Evolutionary conservation across 2,329 filamentous ascomycete species (phyloP).

Genomic region (Penicillium capsulatum): DNA sequence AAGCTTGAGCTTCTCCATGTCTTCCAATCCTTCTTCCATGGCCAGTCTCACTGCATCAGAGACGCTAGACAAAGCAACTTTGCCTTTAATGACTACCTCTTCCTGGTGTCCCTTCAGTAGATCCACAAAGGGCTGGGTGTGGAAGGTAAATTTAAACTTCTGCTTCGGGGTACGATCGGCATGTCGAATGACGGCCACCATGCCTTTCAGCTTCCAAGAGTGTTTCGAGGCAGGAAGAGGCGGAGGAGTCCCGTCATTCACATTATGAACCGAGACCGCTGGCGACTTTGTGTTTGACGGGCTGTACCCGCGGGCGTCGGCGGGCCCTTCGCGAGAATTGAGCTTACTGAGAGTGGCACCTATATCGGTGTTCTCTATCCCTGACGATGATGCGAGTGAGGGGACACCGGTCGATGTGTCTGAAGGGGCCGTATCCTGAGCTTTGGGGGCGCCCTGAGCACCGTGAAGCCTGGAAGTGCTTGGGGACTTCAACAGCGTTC

Average conservation of each 20-base stretch:
- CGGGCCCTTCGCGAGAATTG: constrained; percentile 22
- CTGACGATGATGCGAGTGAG: constrained; percentile 34
- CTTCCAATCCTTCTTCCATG: constrained; percentile 73
- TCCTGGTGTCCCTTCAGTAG: constrained; percentile 92
- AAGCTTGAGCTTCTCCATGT: constrained; percentile 76
- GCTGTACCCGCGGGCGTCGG: constrained; percentile 20
- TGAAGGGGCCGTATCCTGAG: constrained; percentile 43
- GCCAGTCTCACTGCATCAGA: constrained; percentile 81
- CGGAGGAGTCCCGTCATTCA: constrained; percentile 34
- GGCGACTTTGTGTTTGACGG: constrained; percentile 27
- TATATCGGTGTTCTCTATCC: constrained; percentile 28
- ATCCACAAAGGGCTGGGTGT: constrained; percentile 92
- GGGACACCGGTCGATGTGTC: constrained; percentile 36
- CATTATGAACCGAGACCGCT: constrained; percentile 22
- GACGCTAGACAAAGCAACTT: constrained; percentile 82
- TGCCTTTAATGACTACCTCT: constrained; percentile 89
- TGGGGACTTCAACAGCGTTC: constrained; percentile 60
- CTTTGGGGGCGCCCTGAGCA: constrained; percentile 42
- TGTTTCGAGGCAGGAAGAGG: constrained; percentile 71
- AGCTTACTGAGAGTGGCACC: constrained; percentile 14
- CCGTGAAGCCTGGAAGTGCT: constrained; percentile 58
- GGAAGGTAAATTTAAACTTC: constrained; percentile 99
- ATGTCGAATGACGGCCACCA: constrained; percentile 93
- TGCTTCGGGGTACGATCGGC: constrained; percentile 97
- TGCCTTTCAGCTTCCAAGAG: constrained; percentile 96